Base-by-base conservation (phyloP, 192 early-diverging fungal genomes). In the Mortierella hygrophila region DNA sequence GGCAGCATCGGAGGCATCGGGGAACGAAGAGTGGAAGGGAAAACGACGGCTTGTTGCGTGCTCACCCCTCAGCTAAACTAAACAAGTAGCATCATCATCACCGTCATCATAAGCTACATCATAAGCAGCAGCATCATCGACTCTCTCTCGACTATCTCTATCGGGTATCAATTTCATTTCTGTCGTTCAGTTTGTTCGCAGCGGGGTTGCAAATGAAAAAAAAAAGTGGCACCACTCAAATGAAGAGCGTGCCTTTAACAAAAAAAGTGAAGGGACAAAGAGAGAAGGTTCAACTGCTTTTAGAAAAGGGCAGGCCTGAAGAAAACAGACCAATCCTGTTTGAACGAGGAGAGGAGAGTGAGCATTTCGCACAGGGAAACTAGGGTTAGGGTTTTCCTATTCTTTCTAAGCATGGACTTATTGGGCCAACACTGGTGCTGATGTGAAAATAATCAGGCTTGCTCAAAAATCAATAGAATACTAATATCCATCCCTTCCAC, bases 191-290 rank as follows among this genome's bases (percentile, higher is more conserved):
- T 60, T 15, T 26, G 60, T 35, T 65, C 60, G 60, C 60, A 32
- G 60, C 60, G 32, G 60, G 60, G 60, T 65, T 65, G 60, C 60
- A 65, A 65, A 65, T 26, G n/a, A 60, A 32, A 63, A 63, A 63
- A 63, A 35, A 15, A 65, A 65, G 60, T 65, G 60, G 60, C 60
- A 65, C 60, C 60, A 65, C 60, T 4, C n/a, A 65, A 65, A 32
- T 65, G 60, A 65, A 1, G 55, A 16, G 49, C 18, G 49, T 18
- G 4, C 18, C 49, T 52, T 52, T 11, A 15, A n/a, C n/a, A 32
- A 16, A 65, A 65, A 23, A 29, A 23, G 1, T 7, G 9, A 29
- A 11, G 57, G 26, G 9, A 63, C 35, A 32, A 57, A 57, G 9
- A 65, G 26, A 65, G 15, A 65, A 65, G 60, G 13, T 65, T 65